Conservation (phyloP, 495 filamentous ascomycete species). For the Coniosporium apollinis region DNA sequence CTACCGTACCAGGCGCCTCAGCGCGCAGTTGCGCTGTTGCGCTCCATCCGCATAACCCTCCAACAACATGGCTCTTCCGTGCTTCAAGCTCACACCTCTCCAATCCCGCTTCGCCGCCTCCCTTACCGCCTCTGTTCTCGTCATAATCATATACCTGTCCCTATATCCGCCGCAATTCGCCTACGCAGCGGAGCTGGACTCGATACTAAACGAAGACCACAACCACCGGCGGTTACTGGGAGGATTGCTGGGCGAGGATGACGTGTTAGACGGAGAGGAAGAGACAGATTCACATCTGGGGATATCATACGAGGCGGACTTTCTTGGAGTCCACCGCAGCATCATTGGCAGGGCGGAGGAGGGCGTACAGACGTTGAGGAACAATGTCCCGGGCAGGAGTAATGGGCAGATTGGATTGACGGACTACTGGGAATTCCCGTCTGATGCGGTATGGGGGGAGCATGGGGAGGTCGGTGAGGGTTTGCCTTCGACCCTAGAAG, state of each 20-base stretch:
- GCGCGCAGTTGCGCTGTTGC: too few species aligned
- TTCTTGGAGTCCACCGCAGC: constrained; percentile 38
- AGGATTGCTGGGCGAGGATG: constrained; percentile 1
- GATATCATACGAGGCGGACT: constrained; percentile 42
- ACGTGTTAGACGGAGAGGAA: constrained; percentile 17
- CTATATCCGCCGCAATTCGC: constrained; percentile 39
- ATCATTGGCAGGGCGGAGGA: constrained; percentile 43
- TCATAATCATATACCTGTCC: constrained; percentile 38
- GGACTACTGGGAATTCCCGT: constrained; percentile 39
- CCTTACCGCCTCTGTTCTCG: constrained; percentile 35
- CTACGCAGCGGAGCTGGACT: constrained; percentile 37
- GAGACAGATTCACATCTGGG: constrained; percentile 2
- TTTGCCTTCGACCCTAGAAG: constrained; percentile 24
- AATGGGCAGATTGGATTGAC: constrained; percentile 42
- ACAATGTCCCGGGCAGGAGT: constrained; percentile 40
- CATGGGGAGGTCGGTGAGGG: constrained; percentile 18
- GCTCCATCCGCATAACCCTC: too few species aligned
- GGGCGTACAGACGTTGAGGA: constrained; percentile 33
- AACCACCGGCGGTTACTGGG: constrained; percentile 28
- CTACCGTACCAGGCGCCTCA: too few species aligned
- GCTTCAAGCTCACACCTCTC: constrained; percentile 39
- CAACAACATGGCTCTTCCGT: constrained; percentile 16
- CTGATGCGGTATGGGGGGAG: constrained; percentile 24
- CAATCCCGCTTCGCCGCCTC: constrained; percentile 56
- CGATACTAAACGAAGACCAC: constrained; percentile 26